Percentiles rank a stretch among this genome's conserved stretches.
phyloP scores from a whole-genome alignment of 2,329 filamentous ascomycete species.

The Trichoderma pleuroti region DNA sequence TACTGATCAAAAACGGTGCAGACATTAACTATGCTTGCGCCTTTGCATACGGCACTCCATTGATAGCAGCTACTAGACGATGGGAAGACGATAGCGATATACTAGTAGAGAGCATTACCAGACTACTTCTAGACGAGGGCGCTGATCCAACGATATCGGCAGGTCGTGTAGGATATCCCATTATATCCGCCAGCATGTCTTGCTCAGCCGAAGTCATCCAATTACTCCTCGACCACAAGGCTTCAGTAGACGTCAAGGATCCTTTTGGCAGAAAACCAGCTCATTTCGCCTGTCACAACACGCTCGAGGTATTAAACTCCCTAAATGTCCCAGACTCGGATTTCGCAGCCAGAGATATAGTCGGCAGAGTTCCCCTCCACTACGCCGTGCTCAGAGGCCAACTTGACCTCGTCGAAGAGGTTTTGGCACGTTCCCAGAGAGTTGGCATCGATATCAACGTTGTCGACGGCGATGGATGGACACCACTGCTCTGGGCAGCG shows the following conservation, averaged over 20 bases:
- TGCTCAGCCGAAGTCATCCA: background rate
- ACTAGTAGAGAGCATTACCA: background rate
- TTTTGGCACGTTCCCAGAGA: background rate
- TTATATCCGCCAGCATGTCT: background rate
- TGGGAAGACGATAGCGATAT: background rate
- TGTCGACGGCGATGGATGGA: slow-evolving; percentile 1
- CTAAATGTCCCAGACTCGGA: background rate
- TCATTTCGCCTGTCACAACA: background rate
- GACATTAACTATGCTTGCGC: background rate
- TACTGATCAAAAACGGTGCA: background rate
- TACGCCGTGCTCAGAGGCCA: slow-evolving; percentile 1
- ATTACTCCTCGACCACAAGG: background rate
- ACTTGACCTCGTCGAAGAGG: background rate
- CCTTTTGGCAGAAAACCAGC: background rate
- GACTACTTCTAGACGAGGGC: background rate
- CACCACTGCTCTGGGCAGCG: background rate
- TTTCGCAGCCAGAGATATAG: background rate
- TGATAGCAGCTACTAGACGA: background rate
- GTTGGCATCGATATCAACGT: background rate
- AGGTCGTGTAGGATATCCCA: background rate
- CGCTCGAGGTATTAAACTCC: background rate
- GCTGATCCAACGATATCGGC: background rate
- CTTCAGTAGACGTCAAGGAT: background rate
- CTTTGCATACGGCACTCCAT: background rate
- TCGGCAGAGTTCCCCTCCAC: slow-evolving; percentile 3